Evolutionary conservation across 108 stramenopile genomes (phyloP).

Genomic region (Mediolabrus comicus): DNA sequence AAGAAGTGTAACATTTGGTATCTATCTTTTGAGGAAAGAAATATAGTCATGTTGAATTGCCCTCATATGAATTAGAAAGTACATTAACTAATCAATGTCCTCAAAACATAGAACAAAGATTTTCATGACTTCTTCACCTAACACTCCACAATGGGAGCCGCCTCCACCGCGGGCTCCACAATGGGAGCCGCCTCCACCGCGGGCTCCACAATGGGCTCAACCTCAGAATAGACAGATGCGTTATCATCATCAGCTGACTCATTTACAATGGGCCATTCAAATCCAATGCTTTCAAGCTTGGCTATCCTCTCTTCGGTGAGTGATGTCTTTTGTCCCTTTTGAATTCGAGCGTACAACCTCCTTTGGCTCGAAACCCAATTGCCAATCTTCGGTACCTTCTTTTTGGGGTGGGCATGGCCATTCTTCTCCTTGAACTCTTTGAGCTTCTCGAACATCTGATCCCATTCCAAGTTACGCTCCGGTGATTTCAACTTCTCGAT

Average conservation of each 20-base stretch:
- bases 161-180: too few species aligned
- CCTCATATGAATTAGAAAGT: too few species aligned
- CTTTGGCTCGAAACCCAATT: background rate
- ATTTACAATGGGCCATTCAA: slow-evolving; percentile 4
- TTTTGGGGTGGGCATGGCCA: slow-evolving; percentile 2
- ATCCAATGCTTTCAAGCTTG: slow-evolving; percentile 36
- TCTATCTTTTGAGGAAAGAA: too few species aligned
- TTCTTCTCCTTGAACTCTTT: slow-evolving; percentile 1
- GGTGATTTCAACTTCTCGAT: background rate
- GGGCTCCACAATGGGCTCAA: too few species aligned
- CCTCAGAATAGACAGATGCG: background rate
- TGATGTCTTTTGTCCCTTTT: slow-evolving; percentile 43
- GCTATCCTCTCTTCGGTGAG: slow-evolving; percentile 50
- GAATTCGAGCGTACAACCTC: slow-evolving; percentile 6
- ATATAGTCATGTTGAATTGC: too few species aligned
- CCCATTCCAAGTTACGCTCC: slow-evolving; percentile 7
- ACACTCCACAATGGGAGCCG: too few species aligned
- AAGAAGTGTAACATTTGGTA: too few species aligned
- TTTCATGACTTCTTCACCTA: too few species aligned
- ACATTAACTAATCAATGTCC: too few species aligned
- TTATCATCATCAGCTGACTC: background rate
- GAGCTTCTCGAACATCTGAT: background rate
- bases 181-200: too few species aligned
- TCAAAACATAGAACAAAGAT: too few species aligned
- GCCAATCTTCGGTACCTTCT: slow-evolving; percentile 4